Evolutionary conservation across 2,329 filamentous ascomycete genomes (phyloP), one percentile per base, ranked within the genome.

Genomic region (Fusarium nisikadoi): DNA sequence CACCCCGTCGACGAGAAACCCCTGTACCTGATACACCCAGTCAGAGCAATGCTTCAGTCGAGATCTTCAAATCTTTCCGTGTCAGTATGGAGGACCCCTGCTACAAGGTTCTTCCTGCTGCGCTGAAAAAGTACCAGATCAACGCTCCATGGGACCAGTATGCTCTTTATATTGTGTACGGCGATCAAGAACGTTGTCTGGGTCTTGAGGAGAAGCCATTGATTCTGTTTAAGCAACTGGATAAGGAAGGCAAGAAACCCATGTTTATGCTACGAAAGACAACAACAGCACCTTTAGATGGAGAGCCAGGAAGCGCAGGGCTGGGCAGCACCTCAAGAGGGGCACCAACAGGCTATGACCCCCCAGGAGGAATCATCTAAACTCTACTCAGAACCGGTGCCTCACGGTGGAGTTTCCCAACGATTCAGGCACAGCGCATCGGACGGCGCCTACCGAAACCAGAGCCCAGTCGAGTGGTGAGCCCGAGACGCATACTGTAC

Each of bases 21-120:
- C 89, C 89, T 2, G 88, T 87, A 5, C 88, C 88, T 25, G 89
- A 91, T 70, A 90, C 89, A 2, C 88, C 89, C 2, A 86, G 84
- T 65, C 82, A 84, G 31, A 86, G 84, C 77, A 87, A 87, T 66
- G 84, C 87, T 17, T 90, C 89, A 3, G 95, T 98, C 66, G 96
- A 99, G 82, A 98, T 99, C 66, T 98, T 98, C 90, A 99, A 99
- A 81, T 97, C 94, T 3, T 99, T 99, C 88, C 92, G 95, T 42
- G 96, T 99, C 70, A 96, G 93, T 80, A 97, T 98, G 89, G 96
- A 99, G 75, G 96, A 99, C 79, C 96, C 96, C 6, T 99, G 96
- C 84, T 93, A 97, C 85, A 98, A 98, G 81, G 96, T 99, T 33
- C 87, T 99, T 4, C 96, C 96, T 3, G 96, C 97, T 20, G 96